A percentile compares a stretch with the other conserved stretches of the same genome.
phyloP scores from a whole-genome alignment of 495 filamentous ascomycete genomes.

The Neurospora sp. region DNA sequence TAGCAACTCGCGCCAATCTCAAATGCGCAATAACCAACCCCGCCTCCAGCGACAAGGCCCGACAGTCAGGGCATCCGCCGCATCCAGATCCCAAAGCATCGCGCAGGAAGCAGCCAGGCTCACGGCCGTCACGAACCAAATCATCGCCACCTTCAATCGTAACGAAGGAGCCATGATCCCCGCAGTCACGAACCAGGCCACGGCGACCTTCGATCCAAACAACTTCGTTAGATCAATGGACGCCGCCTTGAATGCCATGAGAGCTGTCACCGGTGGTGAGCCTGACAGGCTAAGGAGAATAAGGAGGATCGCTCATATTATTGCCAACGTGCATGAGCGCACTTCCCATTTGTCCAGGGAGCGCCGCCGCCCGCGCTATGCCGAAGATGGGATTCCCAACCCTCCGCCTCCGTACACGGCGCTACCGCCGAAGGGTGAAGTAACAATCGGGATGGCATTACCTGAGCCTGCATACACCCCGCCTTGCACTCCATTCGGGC shows the following conservation, averaged over 20 bases:
- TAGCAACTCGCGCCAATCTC: background rate
- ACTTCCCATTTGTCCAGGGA: background rate
- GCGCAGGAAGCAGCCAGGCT: background rate
- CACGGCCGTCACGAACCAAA: background rate
- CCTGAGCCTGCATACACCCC: background rate
- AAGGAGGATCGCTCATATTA: background rate
- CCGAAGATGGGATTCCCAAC: background rate
- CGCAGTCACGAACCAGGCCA: background rate
- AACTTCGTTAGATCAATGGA: background rate
- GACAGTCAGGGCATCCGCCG: background rate
- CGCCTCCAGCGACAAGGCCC: background rate
- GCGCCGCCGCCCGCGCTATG: background rate
- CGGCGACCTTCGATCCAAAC: background rate
- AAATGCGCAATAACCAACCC: background rate
- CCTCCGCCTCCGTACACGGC: background rate
- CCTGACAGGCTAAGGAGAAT: background rate
- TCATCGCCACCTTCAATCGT: background rate
- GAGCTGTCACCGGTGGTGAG: background rate
- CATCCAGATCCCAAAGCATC: background rate
- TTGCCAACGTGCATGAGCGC: background rate
- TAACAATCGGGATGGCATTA: background rate
- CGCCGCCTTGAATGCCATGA: background rate
- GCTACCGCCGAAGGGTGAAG: background rate
- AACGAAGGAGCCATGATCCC: background rate
- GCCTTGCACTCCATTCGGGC: background rate